These are phyloP conservation scores for Backusella sp. DNA, from an alignment of 192 early-diverging fungal genomes.

Conservation along the genomic window DNA sequence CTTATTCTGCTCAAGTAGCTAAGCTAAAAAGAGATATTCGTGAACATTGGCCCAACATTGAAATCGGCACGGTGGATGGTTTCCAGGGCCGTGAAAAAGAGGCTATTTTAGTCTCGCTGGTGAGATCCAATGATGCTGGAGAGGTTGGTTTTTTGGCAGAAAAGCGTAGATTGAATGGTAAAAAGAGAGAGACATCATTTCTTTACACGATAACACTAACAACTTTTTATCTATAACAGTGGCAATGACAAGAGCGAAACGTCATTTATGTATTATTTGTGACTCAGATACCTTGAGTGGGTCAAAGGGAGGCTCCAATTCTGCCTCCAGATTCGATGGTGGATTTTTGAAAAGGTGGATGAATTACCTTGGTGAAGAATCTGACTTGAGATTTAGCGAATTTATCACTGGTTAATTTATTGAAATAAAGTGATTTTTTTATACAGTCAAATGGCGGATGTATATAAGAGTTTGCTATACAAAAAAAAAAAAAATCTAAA, in stretches of 20 bases:
- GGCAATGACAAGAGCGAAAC: slow-evolving; percentile 83
- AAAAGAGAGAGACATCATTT: neutral
- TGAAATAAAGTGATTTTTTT: neutral
- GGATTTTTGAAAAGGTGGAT: slow-evolving; percentile 52
- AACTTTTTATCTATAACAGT: slow-evolving; percentile 35
- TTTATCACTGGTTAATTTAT: slow-evolving; percentile 6
- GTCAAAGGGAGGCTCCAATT: slow-evolving; percentile 12
- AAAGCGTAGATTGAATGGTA: slow-evolving; percentile 78
- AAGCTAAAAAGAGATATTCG: slow-evolving; percentile 48
- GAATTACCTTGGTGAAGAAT: slow-evolving; percentile 44
- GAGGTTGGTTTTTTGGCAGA: slow-evolving; percentile 87
- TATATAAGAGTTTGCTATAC: no score
- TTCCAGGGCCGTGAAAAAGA: slow-evolving; percentile 94
- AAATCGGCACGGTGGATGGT: slow-evolving; percentile 86
- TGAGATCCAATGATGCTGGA: slow-evolving; percentile 73
- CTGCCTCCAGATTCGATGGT: slow-evolving; percentile 37
- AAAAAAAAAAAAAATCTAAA: no score
- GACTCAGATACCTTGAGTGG: slow-evolving; percentile 64
- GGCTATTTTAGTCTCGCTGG: slow-evolving; percentile 77
- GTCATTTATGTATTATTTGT: slow-evolving; percentile 82
- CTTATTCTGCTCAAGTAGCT: slow-evolving; percentile 81
- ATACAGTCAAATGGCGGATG: no score
- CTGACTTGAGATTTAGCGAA: slow-evolving; percentile 49
- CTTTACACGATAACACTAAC: no score
- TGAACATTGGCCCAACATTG: slow-evolving; percentile 58